Evolutionary conservation across 2,329 filamentous ascomycete genomes (phyloP).

Genomic region (Trichoderma oligosporum): DNA sequence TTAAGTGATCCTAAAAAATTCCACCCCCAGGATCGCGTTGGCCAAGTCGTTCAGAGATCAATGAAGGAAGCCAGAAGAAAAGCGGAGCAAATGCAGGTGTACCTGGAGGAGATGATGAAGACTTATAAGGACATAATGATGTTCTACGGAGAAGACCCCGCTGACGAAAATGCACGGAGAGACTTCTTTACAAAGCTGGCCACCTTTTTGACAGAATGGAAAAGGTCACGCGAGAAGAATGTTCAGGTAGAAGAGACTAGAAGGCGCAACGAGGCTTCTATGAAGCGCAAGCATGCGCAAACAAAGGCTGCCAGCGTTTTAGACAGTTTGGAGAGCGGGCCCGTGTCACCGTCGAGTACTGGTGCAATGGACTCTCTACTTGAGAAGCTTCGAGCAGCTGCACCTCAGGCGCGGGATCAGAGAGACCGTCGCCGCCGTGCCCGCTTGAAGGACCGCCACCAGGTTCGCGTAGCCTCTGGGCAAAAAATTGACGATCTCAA

Average conservation of each 20-base stretch:
- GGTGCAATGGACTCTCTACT: conserved; percentile 95
- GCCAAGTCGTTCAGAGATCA: conserved; percentile 80
- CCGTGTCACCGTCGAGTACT: conserved; percentile 66
- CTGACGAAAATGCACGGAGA: conserved; percentile 85
- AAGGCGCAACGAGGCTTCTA: conserved; percentile 81
- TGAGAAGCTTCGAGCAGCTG: conserved; percentile 90
- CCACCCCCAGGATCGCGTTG: conserved; percentile 93
- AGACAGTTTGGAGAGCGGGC: conserved; percentile 45
- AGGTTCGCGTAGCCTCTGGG: conserved; percentile 83
- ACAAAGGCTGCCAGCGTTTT: conserved; percentile 49
- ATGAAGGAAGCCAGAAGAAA: conserved; percentile 98
- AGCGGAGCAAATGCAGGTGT: conserved; percentile 91
- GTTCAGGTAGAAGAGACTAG: conserved; percentile 73
- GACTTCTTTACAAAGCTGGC: conserved; percentile 96
- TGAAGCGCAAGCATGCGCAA: conserved; percentile 84
- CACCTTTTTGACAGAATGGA: conserved; percentile 87
- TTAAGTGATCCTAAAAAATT: conserved; percentile 96
- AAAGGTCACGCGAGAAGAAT: conserved; percentile 95
- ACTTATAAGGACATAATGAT: conserved; percentile 93
- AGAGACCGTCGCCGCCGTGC: conserved; percentile 83
- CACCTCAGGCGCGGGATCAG: conserved; percentile 83
- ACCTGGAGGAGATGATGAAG: conserved; percentile 86
- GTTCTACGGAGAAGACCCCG: conserved; percentile 91
- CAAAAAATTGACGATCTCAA: conserved; percentile 74
- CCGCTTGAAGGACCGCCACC: conserved; percentile 83